Percentiles rank a stretch among this genome's conserved stretches.
Conservation (phyloP, 1,284 basidiomycete genomes). For the Irpex rosettiformis region DNA sequence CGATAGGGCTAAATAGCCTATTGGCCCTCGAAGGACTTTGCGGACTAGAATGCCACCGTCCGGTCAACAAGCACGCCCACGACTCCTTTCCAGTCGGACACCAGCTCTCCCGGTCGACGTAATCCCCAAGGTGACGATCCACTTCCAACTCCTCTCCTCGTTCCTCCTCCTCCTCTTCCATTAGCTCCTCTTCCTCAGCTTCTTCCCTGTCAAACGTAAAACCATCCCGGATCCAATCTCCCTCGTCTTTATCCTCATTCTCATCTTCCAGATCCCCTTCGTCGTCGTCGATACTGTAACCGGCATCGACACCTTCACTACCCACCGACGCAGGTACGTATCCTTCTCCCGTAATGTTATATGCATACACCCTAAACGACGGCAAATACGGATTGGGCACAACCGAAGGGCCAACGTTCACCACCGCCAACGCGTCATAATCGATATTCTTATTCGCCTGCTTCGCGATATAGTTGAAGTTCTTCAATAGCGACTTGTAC, state of each 20-base stretch:
- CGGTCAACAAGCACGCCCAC: slow-evolving; percentile 57
- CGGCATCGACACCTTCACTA: slow-evolving; percentile 24
- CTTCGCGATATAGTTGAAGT: slow-evolving; percentile 57
- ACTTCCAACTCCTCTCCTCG: background rate
- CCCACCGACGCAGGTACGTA: slow-evolving; percentile 23
- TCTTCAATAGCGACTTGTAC: slow-evolving; percentile 48
- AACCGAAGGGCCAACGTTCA: slow-evolving; percentile 78
- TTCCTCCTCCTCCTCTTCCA: background rate
- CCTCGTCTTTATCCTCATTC: slow-evolving; percentile 4
- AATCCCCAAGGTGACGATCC: slow-evolving; percentile 42
- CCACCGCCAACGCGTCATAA: slow-evolving; percentile 66
- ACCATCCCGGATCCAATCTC: slow-evolving; percentile 32
- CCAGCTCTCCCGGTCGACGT: slow-evolving; percentile 21
- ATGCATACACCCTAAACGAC: slow-evolving; percentile 78
- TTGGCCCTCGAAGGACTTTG: slow-evolving; percentile 73
- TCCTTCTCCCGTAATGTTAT: slow-evolving; percentile 59
- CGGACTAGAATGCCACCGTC: slow-evolving; percentile 60
- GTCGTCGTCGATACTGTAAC: slow-evolving; percentile 10
- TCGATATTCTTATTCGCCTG: slow-evolving; percentile 44
- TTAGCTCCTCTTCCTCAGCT: background rate
- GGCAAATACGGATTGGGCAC: slow-evolving; percentile 89
- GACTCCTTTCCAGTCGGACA: slow-evolving; percentile 52
- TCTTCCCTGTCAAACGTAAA: background rate
- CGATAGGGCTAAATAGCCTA: slow-evolving; percentile 68
- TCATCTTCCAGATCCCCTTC: slow-evolving; percentile 3